Evolutionary conservation across 1,284 basidiomycete species (phyloP).

Genomic region (Cryptococcus jaspeensis): DNA sequence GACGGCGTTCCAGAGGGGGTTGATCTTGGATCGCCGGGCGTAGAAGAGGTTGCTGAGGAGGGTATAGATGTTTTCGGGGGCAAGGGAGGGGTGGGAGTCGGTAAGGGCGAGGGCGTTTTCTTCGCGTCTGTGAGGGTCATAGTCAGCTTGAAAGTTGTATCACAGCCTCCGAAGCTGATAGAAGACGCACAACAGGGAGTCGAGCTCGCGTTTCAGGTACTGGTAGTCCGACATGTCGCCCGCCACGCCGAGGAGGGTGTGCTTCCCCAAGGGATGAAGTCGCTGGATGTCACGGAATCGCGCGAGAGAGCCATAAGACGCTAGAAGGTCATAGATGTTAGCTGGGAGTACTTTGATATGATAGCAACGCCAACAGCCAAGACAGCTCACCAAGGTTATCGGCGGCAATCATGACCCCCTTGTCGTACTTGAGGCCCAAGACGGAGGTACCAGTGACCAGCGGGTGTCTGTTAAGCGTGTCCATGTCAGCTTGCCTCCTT

Average conservation of each 20-base stretch:
- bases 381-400: slow-evolving; percentile 78
- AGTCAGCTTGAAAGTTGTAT: too few relatives aligned
- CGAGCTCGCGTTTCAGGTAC: slow-evolving; percentile 71
- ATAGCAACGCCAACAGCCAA: not conserved
- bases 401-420: slow-evolving; percentile 98
- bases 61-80: slow-evolving; percentile 89
- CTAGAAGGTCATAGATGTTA: slow-evolving; percentile 53
- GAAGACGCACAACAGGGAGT: slow-evolving; percentile 41
- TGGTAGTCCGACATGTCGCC: slow-evolving; percentile 99
- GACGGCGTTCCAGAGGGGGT: slow-evolving; percentile 95
- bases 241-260: slow-evolving; percentile 85
- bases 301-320: slow-evolving; percentile 95
- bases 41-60: slow-evolving; percentile 93
- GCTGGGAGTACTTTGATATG: not conserved
- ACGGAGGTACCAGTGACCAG: slow-evolving; percentile 97
- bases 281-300: slow-evolving; percentile 94
- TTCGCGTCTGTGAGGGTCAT: slow-evolving; percentile 55
- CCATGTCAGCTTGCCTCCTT: not conserved
- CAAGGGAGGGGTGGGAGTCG: slow-evolving; percentile 76
- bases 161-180: not conserved
- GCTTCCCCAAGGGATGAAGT: slow-evolving; percentile 73
- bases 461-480: slow-evolving; percentile 65
- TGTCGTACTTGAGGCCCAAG: slow-evolving; percentile 89
- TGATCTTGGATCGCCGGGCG: slow-evolving; percentile 76
- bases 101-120: slow-evolving; percentile 62